Base-by-base conservation (phyloP, 768 basidiomycete genomes). In the Amyloporia xantha region DNA sequence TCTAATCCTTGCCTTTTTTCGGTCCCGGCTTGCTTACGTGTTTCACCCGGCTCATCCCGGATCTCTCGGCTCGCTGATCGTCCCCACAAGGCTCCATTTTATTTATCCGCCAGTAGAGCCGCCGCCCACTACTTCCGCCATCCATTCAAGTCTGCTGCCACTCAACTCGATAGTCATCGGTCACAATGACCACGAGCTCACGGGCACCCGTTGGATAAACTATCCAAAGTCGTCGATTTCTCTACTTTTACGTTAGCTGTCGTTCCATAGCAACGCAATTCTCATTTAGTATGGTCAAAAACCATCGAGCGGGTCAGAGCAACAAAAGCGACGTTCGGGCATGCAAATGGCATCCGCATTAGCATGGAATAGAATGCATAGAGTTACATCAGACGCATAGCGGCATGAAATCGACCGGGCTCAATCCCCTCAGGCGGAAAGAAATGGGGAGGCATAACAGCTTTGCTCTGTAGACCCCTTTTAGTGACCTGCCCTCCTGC, bases 401-500 rank as follows among this genome's bases (percentile, higher is more conserved):
- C 54, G 47, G 50, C 55, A 58, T 57, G 54, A 54, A 49, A 45
- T 54, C 42, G 50, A 50, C 35, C 45, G 48, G 47, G 50, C 47
- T 49, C 44, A 25, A 48, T 36, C 50, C 35, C 44, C 40, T 38
- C 44, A 19, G 51, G 41, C 28, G 44, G 6, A 13, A 35, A 35
- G 28, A 17, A 37, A 6, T 37, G 21, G 21, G 37, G 17, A 37
- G 35, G 9, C 19, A 47, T 19, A 37, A 23, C 37, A 37, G 15
- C 52, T 41, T 40, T 40, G 45, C 42, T 39, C 37, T 41, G 54
- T 40, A 49, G 44, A 26, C 28, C 47, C 44, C 43, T 44, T 47
- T 64, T 64, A 78, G 66, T 78, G 77, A 33, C 81, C 63, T 33
- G 70, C 75, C 73, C 89, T 77, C 75, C 89, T 83, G 76, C 86